These are phyloP conservation scores for Comarum palustre DNA, from an alignment of 306 rosid genomes.

Conservation along the genomic window DNA sequence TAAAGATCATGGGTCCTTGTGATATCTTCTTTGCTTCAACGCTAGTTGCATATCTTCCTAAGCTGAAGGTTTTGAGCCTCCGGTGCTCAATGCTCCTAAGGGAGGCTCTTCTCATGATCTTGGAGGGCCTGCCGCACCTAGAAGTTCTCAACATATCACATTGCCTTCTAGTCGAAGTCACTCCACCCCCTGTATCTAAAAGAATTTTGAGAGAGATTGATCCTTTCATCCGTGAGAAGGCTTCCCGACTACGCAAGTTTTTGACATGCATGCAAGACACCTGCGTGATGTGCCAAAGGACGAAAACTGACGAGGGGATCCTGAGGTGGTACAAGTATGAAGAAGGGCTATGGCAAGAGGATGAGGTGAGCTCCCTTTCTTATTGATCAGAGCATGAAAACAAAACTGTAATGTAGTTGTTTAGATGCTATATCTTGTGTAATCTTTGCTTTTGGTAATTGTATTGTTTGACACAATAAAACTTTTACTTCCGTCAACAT, in stretches of 20 bases:
- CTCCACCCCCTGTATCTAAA: conserved; percentile 40
- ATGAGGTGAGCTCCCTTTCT: conserved; percentile 60
- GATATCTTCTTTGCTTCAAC: conserved; percentile 47
- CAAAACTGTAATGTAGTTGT: not conserved
- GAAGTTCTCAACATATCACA: conserved; percentile 79
- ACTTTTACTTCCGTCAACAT: not conserved
- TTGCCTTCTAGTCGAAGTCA: conserved; percentile 47
- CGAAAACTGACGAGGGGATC: conserved; percentile 60
- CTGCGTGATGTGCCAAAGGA: conserved; percentile 67
- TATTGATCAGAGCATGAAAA: conserved; percentile 30
- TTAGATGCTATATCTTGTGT: conserved; percentile 6
- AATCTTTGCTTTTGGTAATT: not conserved
- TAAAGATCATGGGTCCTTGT: conserved; percentile 84
- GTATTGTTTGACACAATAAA: not conserved
- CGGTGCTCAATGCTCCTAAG: conserved; percentile 49
- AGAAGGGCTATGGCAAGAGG: conserved; percentile 64
- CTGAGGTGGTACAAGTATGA: conserved; percentile 85
- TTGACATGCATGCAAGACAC: conserved; percentile 60
- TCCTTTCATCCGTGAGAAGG: conserved; percentile 40
- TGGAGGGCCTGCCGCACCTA: conserved; percentile 45
- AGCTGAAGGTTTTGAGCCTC: conserved; percentile 64
- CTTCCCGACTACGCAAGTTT: conserved; percentile 54
- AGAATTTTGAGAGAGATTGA: conserved; percentile 44
- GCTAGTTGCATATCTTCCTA: conserved; percentile 48
- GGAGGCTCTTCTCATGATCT: conserved; percentile 49